Base-by-base conservation (phyloP, 2,329 filamentous ascomycete genomes). In the Tolypocladium ovalisporum region DNA sequence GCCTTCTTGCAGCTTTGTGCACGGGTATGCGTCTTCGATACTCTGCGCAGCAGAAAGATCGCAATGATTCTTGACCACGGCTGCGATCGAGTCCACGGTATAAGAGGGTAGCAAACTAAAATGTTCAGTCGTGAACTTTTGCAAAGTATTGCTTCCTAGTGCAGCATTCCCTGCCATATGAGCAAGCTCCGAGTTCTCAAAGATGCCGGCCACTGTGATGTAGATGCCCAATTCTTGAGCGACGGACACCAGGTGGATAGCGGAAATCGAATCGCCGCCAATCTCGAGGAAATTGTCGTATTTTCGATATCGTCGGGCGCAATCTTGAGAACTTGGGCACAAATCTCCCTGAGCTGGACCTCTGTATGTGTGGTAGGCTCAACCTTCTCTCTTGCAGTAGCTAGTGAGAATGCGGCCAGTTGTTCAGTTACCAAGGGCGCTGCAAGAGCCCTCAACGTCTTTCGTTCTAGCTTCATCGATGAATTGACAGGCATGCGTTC, bases 381-480 rank as follows among this genome's bases (percentile, higher is more conserved):
- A 6, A 54, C 47, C 39, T 60, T 60, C 19, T 42, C 19, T 34
- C n/a, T 40, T 34, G 6, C 27, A 34, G 6, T 32, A 37, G 17
- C 56, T 29, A 34, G 35, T 10, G 37, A 58, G n/a, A 40, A 40
- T 7, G 39, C n/a, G 19, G 39, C n/a, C 9, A 40, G 9, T 22
- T 22, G 2, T 6, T 40, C n/a, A 1, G 19, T 22, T 3, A 19
- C n/a, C 22, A 40, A 10, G 17, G 5, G 2, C 19, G n/a, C 19
- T 8, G 19, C 39, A 19, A 40, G 9, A 12, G 9, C 4, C 9
- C 17, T n/a, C 2, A 61, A 53, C 15, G 22, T 36, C 35, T 59
- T 60, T 17, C 62, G 49, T 35, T 64, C 61, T 2, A 62, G 19
- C 56, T 63, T 64, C 35, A 53, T 57, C 1, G 62, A 62, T 4